phyloP scores from a whole-genome alignment of 225 moss, liverwort and hornwort genomes.

The Rhytidiadelphus loreus region DNA sequence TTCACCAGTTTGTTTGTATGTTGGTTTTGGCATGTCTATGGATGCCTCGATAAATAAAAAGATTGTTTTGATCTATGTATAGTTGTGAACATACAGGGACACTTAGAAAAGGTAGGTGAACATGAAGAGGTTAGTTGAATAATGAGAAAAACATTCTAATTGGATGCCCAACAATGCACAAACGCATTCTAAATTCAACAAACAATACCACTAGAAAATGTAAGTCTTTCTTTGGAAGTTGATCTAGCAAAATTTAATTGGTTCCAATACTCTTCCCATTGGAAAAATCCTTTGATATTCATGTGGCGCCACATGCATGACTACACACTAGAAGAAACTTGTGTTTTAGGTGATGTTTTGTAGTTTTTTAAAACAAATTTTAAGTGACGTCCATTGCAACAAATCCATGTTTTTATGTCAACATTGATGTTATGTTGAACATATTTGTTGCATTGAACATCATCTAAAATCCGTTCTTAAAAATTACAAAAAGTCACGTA shows the following conservation, averaged over 20 bases:
- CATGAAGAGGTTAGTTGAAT: background rate
- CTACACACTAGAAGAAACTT: too few species aligned
- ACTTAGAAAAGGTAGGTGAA: background rate
- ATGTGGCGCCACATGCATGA: background rate
- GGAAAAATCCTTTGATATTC: background rate
- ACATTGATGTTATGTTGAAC: too few species aligned
- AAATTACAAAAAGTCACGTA: too few species aligned
- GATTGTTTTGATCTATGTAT: background rate
- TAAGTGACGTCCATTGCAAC: too few species aligned
- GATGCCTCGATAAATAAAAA: background rate
- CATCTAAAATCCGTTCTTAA: too few species aligned
- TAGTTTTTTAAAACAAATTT: too few species aligned
- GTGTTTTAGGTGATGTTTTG: too few species aligned
- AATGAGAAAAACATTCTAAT: background rate
- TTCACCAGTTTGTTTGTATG: too few species aligned
- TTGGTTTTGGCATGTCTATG: too few species aligned
- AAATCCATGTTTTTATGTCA: too few species aligned
- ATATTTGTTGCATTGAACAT: too few species aligned
- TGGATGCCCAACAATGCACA: background rate
- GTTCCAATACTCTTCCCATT: background rate
- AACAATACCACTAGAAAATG: background rate
- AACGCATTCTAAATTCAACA: background rate
- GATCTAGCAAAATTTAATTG: background rate
- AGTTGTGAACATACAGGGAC: background rate
- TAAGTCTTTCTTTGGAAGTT: background rate